Conservation (phyloP, 1,139 yeast genomes). For the Diutina siamensis region DNA sequence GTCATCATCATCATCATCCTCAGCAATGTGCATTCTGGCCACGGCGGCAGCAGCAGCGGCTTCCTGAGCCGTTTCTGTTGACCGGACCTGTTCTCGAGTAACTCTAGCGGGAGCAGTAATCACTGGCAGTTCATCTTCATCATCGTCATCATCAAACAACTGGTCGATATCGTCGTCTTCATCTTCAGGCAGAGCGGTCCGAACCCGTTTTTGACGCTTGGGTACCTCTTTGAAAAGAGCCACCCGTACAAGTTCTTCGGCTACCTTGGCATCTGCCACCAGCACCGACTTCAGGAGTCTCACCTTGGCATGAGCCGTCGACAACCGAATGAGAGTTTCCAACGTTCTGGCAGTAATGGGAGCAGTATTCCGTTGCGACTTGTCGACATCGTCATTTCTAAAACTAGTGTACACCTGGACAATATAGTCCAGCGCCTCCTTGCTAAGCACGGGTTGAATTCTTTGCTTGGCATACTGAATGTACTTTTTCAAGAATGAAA, state of each 20-base stretch:
- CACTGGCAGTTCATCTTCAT: slow-evolving; percentile 9
- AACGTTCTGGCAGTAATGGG: slow-evolving; percentile 98
- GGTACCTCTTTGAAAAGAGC: slow-evolving; percentile 76
- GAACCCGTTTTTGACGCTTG: slow-evolving; percentile 22
- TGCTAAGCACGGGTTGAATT: slow-evolving; percentile 69
- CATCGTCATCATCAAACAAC: slow-evolving; percentile 11
- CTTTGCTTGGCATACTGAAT: slow-evolving; percentile 91
- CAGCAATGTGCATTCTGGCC: slow-evolving; percentile 17
- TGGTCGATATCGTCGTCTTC: slow-evolving; percentile 6
- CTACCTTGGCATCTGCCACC: slow-evolving; percentile 71
- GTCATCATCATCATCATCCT: slow-evolving; percentile 13
- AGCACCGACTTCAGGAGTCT: slow-evolving; percentile 70
- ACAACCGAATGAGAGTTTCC: slow-evolving; percentile 88
- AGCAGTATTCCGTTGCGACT: slow-evolving; percentile 68
- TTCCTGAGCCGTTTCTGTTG: slow-evolving; percentile 9
- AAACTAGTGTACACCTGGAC: slow-evolving; percentile 70
- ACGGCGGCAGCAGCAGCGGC: slow-evolving; percentile 14
- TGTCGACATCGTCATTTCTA: slow-evolving; percentile 63
- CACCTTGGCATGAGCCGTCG: slow-evolving; percentile 96
- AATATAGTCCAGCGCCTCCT: slow-evolving; percentile 71
- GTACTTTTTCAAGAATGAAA: slow-evolving; percentile 83
- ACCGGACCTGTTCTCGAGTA: slow-evolving; percentile 6
- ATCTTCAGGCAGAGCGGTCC: slow-evolving; percentile 13
- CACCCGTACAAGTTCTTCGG: slow-evolving; percentile 74
- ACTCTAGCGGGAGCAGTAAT: slow-evolving; percentile 8